Percentiles rank a stretch among this genome's conserved stretches.
Evolutionary conservation across 163 green algal genomes (phyloP).

Genomic region (Chlamydomonas reinhardtii): DNA sequence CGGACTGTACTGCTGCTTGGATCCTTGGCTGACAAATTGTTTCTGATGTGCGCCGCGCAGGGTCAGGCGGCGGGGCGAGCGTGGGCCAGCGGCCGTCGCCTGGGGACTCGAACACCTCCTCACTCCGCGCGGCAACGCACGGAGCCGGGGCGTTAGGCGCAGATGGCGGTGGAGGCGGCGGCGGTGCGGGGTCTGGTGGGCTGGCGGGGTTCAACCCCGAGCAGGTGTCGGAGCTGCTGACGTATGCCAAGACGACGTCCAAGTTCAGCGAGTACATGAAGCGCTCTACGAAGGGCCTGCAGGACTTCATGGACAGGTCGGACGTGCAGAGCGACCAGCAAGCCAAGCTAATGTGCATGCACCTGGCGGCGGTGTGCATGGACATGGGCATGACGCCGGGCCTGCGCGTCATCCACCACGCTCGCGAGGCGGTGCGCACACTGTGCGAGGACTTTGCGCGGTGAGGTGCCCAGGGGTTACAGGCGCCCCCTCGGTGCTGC

Average conservation of each 20-base stretch:
- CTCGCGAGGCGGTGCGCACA: conserved; percentile 33
- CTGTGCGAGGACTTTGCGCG: conserved; percentile 32
- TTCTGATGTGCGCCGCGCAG: too few species aligned
- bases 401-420: conserved; percentile 35
- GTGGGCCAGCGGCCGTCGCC: conserved; percentile 39
- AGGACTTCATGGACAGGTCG: conserved; percentile 51
- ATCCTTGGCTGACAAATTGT: too few species aligned
- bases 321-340: conserved; percentile 47
- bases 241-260: conserved; percentile 13
- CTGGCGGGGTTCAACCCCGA: conserved; percentile 20
- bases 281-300: conserved; percentile 46
- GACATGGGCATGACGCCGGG: conserved; percentile 52
- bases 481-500: too few species aligned
- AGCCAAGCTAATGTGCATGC: conserved; percentile 52
- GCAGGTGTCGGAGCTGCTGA: conserved; percentile 36
- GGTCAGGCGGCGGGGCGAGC: not conserved
- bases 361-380: conserved; percentile 58
- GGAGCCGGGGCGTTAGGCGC: not conserved
- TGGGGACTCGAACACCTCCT: conserved; percentile 55
- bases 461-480: not conserved
- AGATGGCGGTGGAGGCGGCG: not conserved
- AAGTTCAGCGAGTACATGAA: conserved; percentile 38
- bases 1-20: too few species aligned
- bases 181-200: not conserved
- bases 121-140: conserved; percentile 17